Base-by-base conservation (phyloP, 768 basidiomycete species). In the Auricularia cornea region DNA sequence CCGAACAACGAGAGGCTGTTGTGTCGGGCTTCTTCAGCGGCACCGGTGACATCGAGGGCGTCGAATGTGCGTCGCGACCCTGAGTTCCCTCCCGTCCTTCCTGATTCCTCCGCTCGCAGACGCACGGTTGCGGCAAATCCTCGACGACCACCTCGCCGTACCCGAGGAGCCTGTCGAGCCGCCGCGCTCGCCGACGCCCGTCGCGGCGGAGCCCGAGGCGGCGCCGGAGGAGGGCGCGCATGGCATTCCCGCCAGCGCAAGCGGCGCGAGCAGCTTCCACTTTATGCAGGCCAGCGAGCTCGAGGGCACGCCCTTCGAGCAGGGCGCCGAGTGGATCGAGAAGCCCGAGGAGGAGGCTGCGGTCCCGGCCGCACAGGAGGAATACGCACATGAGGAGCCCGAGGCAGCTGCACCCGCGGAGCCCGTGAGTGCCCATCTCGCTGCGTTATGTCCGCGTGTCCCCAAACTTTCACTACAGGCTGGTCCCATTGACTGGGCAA, bases 211-310 rank as follows among this genome's bases (percentile, higher is more conserved):
- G 33, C 28, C 35, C 16, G 29, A 26, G 3, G 20, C 35, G n/a
- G 54, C 26, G 38, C 30, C 63, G 20, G 65, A 65, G 31, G 51
- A 59, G 10, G n/a, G 8, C 63, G 51, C 32, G 8, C 51, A 26
- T 12, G 59, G 57, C n/a, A 56, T 63, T 32, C 56, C 62, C n/a
- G 28, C 65, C 18, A 31, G 54, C 18, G 64, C 74, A 6, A 77
- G 85, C 0, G 79, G 80, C 62, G 60, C 60, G 18, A 57, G 66
- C 20, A 83, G 85, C 73, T 87, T 91, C 80, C 84, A 83, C 69
- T 93, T 92, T 73, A 88, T 93, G 77, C 86, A 90, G 73, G 87
- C 82, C 63, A 91, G 90, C 72, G 90, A 92, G 68, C 78, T 92
- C 38, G 90, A 89, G 65, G 51, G 31, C n/a, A 57, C 59, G 18